Percentiles rank a stretch among this genome's conserved stretches.
These are phyloP conservation scores for Irineochytrium annulatum DNA, from an alignment of 192 early-diverging fungal species.

Conservation along the genomic window DNA sequence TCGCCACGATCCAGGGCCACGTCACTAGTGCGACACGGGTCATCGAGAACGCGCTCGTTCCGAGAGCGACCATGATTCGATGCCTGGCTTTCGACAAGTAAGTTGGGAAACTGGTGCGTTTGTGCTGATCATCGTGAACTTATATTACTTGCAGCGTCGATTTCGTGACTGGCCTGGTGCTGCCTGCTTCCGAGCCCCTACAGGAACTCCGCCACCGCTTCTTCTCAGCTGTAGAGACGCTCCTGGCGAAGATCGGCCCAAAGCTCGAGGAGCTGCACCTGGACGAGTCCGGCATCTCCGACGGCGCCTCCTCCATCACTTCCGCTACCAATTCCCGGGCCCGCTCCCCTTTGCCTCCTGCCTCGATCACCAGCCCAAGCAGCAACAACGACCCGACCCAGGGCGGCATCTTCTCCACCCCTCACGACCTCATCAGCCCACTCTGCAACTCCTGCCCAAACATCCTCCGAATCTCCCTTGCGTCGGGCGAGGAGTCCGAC, in stretches of 20 bases:
- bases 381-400: background rate
- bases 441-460: slow-evolving; percentile 6
- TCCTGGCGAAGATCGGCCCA: background rate
- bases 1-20: background rate
- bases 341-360: background rate
- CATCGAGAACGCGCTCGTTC: slow-evolving; percentile 5
- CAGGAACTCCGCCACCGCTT: background rate
- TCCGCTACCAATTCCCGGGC: too few relatives aligned
- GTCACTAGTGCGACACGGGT: background rate
- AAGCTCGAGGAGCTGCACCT: slow-evolving; percentile 4
- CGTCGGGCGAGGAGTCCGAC: background rate
- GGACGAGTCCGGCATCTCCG: background rate
- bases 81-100: slow-evolving; percentile 8
- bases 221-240: background rate
- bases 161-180: background rate
- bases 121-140: background rate
- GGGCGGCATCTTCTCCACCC: slow-evolving; percentile 1
- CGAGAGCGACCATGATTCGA: background rate
- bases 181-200: background rate
- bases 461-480: background rate
- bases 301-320: background rate
- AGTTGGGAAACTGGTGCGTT: too few relatives aligned
- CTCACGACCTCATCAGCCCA: background rate
- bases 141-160: background rate
- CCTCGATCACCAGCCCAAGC: background rate